Conservation (phyloP, 257 asterid species). For the Nicotiana tomentosiformis region DNA sequence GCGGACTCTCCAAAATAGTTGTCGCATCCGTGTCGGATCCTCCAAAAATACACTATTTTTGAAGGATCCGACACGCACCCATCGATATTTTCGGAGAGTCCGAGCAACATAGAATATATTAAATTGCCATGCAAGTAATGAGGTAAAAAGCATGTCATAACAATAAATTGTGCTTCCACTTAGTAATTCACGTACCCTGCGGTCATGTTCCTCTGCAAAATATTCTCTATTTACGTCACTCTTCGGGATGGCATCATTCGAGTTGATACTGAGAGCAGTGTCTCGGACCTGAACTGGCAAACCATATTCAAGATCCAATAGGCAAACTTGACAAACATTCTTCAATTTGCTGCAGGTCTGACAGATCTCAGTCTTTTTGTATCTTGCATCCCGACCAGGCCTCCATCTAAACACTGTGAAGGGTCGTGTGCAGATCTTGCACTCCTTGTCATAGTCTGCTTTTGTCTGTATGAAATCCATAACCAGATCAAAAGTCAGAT, state of each 20-base stretch:
- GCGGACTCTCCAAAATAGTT: no score
- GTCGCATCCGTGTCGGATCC: no score
- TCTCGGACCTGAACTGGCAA: conserved; percentile 98
- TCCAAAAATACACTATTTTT: no score
- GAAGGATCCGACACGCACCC: no score
- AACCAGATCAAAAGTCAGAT: background rate
- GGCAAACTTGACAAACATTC: conserved; percentile 98
- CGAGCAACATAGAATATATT: background rate
- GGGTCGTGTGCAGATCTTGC: conserved; percentile 96
- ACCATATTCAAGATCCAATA: conserved; percentile 94
- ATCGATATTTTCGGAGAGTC: no score
- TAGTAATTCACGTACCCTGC: conserved; percentile 48
- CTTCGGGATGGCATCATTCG: conserved; percentile 93
- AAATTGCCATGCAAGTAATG: background rate
- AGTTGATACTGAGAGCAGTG: conserved; percentile 76
- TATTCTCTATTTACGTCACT: conserved; percentile 95
- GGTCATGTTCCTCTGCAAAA: conserved; percentile 99
- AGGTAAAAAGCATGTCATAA: background rate
- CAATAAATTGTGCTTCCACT: background rate
- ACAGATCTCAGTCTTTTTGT: conserved; percentile 88
- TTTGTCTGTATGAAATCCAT: conserved; percentile 52
- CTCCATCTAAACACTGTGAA: conserved; percentile 97
- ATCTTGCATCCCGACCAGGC: conserved; percentile 99
- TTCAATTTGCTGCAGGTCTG: conserved; percentile 97
- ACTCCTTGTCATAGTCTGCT: conserved; percentile 92